Evolutionary conservation across 805 yeast genomes (phyloP), one percentile per base, ranked within the genome.

Genomic region (Candida gorgasii): DNA sequence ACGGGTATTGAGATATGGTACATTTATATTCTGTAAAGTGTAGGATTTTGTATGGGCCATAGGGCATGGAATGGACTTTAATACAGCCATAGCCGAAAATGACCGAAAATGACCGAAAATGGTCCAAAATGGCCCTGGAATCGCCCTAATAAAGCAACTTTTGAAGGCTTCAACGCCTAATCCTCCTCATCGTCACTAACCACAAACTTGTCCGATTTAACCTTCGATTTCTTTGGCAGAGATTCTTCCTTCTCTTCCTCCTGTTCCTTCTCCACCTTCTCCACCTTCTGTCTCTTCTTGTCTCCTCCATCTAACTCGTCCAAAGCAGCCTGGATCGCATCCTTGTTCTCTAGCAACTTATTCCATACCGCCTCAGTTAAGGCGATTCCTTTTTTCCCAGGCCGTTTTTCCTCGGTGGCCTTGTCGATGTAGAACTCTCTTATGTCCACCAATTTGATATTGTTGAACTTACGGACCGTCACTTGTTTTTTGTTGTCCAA

Each of bases 301-400:
- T 58, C 63, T 12, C 54, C 54, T n/a, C n/a, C n/a, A n/a, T n/a
- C n/a, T 43, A 75, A 52, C 15, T 55, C 61, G 13, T 53, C 69
- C 36, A 80, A 55, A 0, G 87, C 86, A 43, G 65, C 75, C 39
- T 73, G 63, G 24, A 82, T 76, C 15, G 73, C 73, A 2, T 68
- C 75, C 12, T 63, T 62, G 17, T 72, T 55, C 27, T 70, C 78
- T 42, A 80, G 52, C 29, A 82, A 61, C 30, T 59, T 60, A 14
- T 57, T 57, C 82, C 87, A 84, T 16, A 72, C 71, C 3, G 73
- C 84, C 48, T 68, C 75, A 1, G 83, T 78, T 18, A 82, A 58
- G 1, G 86, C 70, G 15, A 82, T 79, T 0, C 87, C 86, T 63
- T 90, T 90, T 56, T 80, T 84, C 1, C 96, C 95, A 0, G 98